Percentiles rank a stretch among this genome's conserved stretches.
These are phyloP conservation scores for Cercospora berteroae DNA, from an alignment of 2,329 filamentous ascomycete genomes.

Conservation along the genomic window DNA sequence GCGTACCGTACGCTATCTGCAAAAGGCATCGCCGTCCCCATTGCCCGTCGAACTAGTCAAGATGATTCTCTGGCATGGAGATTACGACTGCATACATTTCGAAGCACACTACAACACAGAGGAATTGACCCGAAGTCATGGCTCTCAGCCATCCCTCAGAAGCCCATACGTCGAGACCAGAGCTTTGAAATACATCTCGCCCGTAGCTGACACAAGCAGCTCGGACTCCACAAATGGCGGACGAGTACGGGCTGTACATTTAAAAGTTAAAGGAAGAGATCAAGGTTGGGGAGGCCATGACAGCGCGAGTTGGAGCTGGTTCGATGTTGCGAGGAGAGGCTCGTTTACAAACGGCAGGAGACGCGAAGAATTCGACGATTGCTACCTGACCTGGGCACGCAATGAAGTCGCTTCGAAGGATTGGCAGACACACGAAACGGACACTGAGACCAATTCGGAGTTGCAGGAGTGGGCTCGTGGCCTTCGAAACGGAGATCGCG, in stretches of 20 bases:
- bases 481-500: conserved; percentile 17
- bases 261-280: conserved; percentile 17
- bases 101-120: neutral
- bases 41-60: conserved; percentile 21
- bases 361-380: neutral
- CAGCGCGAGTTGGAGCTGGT: conserved; percentile 20
- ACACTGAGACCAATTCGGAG: conserved; percentile 4
- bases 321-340: conserved; percentile 15
- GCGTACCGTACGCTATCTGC: conserved; percentile 10
- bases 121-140: conserved; percentile 1
- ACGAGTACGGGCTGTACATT: conserved; percentile 12
- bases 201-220: neutral
- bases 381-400: conserved; percentile 2
- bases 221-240: neutral
- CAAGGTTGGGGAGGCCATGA: conserved; percentile 20
- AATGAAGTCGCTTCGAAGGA: conserved; percentile 13
- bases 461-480: conserved; percentile 10
- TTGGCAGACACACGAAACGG: conserved; percentile 12
- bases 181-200: conserved; percentile 10
- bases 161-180: conserved; percentile 18
- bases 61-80: conserved; percentile 17
- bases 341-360: neutral
- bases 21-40: conserved; percentile 9
- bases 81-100: conserved; percentile 25
- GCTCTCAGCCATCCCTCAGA: conserved; percentile 1